Conservation (phyloP, 257 asterid genomes). For the Solanum raphanifolium region DNA sequence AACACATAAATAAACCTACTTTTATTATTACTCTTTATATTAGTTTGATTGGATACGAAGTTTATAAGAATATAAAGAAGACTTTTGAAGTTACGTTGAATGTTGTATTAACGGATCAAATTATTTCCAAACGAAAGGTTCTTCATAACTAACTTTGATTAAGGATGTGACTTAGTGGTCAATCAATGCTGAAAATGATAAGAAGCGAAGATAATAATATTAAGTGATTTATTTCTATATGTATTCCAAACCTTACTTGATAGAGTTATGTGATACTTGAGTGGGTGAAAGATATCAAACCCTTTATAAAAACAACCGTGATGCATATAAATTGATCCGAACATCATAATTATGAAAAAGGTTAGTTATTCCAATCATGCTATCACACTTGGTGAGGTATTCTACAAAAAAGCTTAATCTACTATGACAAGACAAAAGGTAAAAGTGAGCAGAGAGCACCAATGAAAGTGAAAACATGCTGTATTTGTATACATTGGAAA, state of each 20-base stretch:
- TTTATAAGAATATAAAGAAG: neutral
- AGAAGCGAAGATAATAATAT: fast-evolving
- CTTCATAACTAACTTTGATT: neutral
- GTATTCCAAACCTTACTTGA: neutral
- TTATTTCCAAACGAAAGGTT: neutral
- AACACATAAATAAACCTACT: neutral
- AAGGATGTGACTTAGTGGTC: fast-evolving
- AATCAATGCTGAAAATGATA: neutral
- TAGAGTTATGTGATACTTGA: neutral
- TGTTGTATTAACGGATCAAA: neutral
- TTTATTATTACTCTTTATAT: neutral
- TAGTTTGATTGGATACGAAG: neutral
- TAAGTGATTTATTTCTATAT: neutral
- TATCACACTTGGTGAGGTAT: neutral
- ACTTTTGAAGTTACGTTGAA: fast-evolving
- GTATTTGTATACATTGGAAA: slow-evolving; percentile 24
- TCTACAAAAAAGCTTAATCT: neutral
- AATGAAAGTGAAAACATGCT: slow-evolving; percentile 2
- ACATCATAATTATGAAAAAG: neutral
- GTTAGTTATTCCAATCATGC: neutral
- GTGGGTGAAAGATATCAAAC: neutral
- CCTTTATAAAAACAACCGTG: neutral
- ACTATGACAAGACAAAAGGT: neutral
- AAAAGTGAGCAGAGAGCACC: neutral
- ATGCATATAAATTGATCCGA: fast-evolving